Base-by-base conservation (phyloP, 148 eudicot genomes). In the Camellia sinensis region DNA sequence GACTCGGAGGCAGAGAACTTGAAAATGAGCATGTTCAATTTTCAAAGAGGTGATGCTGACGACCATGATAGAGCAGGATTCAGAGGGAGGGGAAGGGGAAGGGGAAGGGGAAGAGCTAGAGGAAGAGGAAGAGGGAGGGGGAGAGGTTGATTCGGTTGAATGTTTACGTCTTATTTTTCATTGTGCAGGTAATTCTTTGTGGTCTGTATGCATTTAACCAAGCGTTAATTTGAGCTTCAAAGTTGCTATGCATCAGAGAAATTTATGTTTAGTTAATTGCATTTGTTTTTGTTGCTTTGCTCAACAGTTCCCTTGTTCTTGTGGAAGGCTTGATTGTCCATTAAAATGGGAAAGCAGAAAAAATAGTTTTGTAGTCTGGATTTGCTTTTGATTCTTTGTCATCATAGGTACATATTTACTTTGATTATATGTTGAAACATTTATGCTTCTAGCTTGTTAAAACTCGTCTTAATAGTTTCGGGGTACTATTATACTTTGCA, bases 1-100 rank as follows among this genome's bases (percentile, higher is more conserved):
- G 74, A 81, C 60, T 73, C 84, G 9, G 83, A 82, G 68, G 95
- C 97, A 69, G 90, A 89, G 71, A 83, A 82, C 70, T 78, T 94
- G 73, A 90, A 75, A 79, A 85, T 83, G 91, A 92, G 89, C 83
- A 92, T 94, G 98, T 94, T 94, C 85, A 94, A 82, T 83, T 94
- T 88, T 76, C 90, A 91, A 80, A 90, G 89, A 64, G 88, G 88
- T 59, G 85, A 87, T 67, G 76, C 48, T 3, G 62, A 72, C 13
- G 85, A 17, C 66, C 78, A 77, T 40, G 92, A 87, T 82, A 72
- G 88, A 78, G 80, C 61, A 62, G 89, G 90, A 43, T 83, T 83
- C 48, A 81, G 91, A 79, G 93, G 92, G 22, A 82, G 94, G 74
- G 89, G 92, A 10, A 82, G 92, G 72, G 87, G 91, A 8, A 80